These are phyloP conservation scores for Balansia obtecta DNA, from an alignment of 2,329 filamentous ascomycete genomes.

Conservation along the genomic window DNA sequence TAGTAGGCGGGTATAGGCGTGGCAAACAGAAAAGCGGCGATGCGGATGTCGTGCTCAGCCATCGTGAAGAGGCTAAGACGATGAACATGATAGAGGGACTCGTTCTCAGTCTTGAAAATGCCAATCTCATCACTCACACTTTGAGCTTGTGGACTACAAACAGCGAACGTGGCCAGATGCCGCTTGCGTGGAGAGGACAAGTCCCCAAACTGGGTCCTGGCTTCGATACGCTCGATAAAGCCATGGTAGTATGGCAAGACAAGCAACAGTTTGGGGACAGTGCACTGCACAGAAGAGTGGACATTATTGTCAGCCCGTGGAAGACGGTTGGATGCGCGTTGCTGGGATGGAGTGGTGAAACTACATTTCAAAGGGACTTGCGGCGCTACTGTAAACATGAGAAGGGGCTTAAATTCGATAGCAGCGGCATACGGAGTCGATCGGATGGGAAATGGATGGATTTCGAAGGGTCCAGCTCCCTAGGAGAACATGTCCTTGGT, in stretches of 20 bases:
- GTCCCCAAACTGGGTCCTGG: constrained; percentile 33
- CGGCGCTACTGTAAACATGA: constrained; percentile 64
- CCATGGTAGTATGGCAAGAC: constrained; percentile 77
- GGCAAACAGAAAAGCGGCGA: constrained; percentile 66
- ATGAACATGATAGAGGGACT: constrained; percentile 59
- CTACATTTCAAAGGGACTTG: constrained; percentile 80
- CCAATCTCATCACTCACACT: constrained; percentile 68
- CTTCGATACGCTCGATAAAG: constrained; percentile 86
- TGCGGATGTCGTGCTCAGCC: constrained; percentile 75
- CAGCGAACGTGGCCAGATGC: constrained; percentile 57
- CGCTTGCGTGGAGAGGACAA: constrained; percentile 39
- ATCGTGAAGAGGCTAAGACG: constrained; percentile 59
- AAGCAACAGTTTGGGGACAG: neutral
- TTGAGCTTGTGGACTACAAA: constrained; percentile 57
- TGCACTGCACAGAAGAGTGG: constrained; percentile 65
- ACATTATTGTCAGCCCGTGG: constrained; percentile 87
- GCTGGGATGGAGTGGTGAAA: constrained; percentile 78
- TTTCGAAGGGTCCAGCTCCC: constrained; percentile 31
- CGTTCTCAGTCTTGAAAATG: constrained; percentile 55
- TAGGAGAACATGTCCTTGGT: constrained; percentile 12
- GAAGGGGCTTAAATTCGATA: constrained; percentile 76
- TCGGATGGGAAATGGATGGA: constrained; percentile 58
- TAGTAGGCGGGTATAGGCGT: constrained; percentile 73
- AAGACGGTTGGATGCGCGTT: constrained; percentile 79
- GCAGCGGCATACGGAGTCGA: constrained; percentile 66